Conservation (phyloP, 352 stramenopile genomes). For the Salisapilia sapeloensis region DNA sequence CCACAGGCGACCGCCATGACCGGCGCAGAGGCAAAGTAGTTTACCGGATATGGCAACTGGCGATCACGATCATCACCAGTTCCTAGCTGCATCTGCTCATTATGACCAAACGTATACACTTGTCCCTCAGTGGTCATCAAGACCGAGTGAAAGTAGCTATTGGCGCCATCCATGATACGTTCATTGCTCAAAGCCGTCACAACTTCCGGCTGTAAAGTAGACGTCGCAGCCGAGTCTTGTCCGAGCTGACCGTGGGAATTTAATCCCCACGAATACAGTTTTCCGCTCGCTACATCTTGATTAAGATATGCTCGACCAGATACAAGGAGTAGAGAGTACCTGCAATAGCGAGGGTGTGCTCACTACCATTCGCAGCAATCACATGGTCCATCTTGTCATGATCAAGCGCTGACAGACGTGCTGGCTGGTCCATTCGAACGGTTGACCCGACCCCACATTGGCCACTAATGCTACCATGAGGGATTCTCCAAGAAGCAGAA, state of each 20-base stretch:
- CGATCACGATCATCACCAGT: conserved; percentile 46
- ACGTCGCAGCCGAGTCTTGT: conserved; percentile 47
- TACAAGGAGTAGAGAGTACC: conserved; percentile 10
- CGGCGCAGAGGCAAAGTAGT: conserved; percentile 18
- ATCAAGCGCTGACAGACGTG: conserved; percentile 22
- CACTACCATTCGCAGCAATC: conserved; percentile 85
- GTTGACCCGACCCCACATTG: conserved; percentile 81
- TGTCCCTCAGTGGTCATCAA: conserved; percentile 63
- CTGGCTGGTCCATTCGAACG: conserved; percentile 42
- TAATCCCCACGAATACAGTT: conserved; percentile 83
- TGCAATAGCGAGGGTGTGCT: conserved; percentile 77
- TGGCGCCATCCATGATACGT: conserved; percentile 63
- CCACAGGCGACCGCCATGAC: conserved; percentile 74
- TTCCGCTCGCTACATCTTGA: conserved; percentile 39
- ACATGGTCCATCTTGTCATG: conserved; percentile 51
- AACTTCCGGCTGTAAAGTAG: conserved; percentile 23
- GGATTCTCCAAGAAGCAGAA: too few relatives aligned
- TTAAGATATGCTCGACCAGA: conserved; percentile 5
- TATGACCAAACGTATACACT: conserved; percentile 79
- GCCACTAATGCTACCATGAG: too few relatives aligned
- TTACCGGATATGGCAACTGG: conserved; percentile 37
- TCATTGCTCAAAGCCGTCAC: conserved; percentile 23
- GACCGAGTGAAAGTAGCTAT: conserved; percentile 88
- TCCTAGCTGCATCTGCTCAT: conserved; percentile 86
- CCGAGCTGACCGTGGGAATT: conserved; percentile 85